phyloP scores from a whole-genome alignment of 805 yeast genomes.

The Vanderwaltozyma polyspora region DNA sequence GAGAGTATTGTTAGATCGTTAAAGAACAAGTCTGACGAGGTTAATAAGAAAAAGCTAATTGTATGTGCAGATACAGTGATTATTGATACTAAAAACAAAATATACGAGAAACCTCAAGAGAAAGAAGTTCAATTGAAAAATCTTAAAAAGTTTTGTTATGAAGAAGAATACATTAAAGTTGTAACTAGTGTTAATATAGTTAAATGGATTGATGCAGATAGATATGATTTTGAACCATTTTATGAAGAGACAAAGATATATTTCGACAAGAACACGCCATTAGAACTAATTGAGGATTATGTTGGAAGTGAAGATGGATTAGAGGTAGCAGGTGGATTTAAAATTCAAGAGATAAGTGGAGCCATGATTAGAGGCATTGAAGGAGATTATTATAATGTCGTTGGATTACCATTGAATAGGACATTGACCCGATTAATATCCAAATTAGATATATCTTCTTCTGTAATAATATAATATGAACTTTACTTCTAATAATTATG shows the following conservation, averaged over 20 bases:
- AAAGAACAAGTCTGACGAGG: not conserved
- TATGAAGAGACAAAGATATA: slow-evolving; percentile 33
- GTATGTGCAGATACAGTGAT: slow-evolving; percentile 77
- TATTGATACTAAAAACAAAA: slow-evolving; percentile 40
- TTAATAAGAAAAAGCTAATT: slow-evolving; percentile 20
- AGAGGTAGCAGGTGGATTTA: slow-evolving; percentile 88
- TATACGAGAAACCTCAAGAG: slow-evolving; percentile 73
- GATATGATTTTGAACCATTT: slow-evolving; percentile 17
- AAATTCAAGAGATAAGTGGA: slow-evolving; percentile 66
- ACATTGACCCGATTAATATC: slow-evolving; percentile 33
- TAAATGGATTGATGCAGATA: slow-evolving; percentile 9
- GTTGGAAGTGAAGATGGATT: slow-evolving; percentile 62
- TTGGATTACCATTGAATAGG: slow-evolving; percentile 68
- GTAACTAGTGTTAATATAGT: slow-evolving; percentile 45
- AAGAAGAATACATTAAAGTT: slow-evolving; percentile 37
- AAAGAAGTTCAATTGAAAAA: slow-evolving; percentile 39
- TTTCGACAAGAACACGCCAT: slow-evolving; percentile 37
- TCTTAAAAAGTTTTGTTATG: slow-evolving; percentile 33
- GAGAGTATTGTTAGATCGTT: slow-evolving; percentile 43
- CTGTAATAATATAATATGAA: too few species aligned
- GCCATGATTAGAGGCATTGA: slow-evolving; percentile 47
- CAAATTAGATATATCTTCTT: too few species aligned
- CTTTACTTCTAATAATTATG: too few species aligned
- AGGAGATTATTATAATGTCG: slow-evolving; percentile 81
- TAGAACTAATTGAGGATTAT: slow-evolving; percentile 49